Evolutionary conservation across 805 yeast genomes (phyloP).

Genomic region (Yarrowia alimentaria): DNA sequence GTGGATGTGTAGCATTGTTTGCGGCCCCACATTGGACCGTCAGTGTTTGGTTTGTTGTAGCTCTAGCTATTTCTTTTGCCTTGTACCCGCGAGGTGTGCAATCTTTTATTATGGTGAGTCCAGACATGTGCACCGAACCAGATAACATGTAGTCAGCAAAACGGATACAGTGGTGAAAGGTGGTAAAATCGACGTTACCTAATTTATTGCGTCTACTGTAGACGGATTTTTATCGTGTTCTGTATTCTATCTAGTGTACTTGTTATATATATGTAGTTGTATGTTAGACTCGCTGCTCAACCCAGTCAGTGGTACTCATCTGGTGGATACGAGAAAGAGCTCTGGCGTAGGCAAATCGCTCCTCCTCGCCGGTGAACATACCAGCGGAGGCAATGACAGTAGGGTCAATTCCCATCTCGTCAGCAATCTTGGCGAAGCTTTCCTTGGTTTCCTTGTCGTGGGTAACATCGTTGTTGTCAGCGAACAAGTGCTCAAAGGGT

Average conservation of each 20-base stretch:
- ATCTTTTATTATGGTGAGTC: too few relatives aligned
- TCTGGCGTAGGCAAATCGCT: conserved; percentile 93
- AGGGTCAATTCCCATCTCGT: conserved; percentile 73
- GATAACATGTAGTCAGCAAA: too few relatives aligned
- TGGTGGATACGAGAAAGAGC: conserved; percentile 88
- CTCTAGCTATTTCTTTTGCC: too few relatives aligned
- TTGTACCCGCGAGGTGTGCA: too few relatives aligned
- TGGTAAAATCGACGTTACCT: background rate
- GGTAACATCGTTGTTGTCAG: conserved; percentile 50
- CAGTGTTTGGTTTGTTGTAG: too few relatives aligned
- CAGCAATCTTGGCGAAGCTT: conserved; percentile 49
- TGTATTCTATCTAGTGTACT: conserved; percentile 2
- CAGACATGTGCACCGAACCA: too few relatives aligned
- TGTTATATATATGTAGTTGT: background rate
- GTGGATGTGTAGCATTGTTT: too few relatives aligned
- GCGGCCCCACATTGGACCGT: too few relatives aligned
- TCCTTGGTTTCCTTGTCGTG: conserved; percentile 34
- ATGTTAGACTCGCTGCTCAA: conserved; percentile 30
- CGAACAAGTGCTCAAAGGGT: conserved; percentile 79
- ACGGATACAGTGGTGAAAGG: too few relatives aligned
- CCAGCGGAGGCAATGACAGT: conserved; percentile 43
- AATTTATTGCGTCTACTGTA: too few relatives aligned
- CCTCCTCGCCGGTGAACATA: conserved; percentile 84
- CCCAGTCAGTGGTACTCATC: conserved; percentile 92
- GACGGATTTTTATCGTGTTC: too few relatives aligned